phyloP scores from a whole-genome alignment of 495 filamentous ascomycete species.

The Podospora didyma region DNA sequence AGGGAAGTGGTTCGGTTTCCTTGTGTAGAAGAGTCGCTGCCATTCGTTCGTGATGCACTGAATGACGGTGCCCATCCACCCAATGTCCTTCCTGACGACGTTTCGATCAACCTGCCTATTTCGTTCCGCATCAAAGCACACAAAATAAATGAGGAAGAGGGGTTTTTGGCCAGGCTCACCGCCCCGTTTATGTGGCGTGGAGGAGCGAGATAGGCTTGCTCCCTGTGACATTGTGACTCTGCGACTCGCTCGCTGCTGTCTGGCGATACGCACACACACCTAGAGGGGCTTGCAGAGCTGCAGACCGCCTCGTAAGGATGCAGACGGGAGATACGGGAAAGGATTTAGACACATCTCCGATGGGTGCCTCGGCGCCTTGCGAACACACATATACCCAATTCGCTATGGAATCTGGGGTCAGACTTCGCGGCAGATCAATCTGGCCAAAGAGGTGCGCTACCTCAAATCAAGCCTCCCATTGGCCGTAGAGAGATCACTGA shows the following conservation, averaged over 20 bases:
- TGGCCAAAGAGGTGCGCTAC: not conserved
- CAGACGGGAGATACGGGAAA: slow-evolving; percentile 10
- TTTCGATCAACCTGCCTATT: slow-evolving; percentile 1
- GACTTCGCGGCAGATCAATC: too few species aligned
- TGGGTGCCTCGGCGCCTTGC: not conserved
- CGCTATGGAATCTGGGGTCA: not conserved
- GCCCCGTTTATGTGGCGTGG: not conserved
- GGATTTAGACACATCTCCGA: not conserved
- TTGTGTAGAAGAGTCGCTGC: not conserved
- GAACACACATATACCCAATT: not conserved
- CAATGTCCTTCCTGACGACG: not conserved
- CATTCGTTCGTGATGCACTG: not conserved
- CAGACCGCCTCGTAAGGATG: slow-evolving; percentile 9
- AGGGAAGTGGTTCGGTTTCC: not conserved
- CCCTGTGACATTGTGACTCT: not conserved
- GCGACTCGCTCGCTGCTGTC: not conserved
- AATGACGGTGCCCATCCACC: not conserved
- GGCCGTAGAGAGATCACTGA: too few species aligned
- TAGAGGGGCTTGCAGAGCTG: not conserved
- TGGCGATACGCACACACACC: not conserved
- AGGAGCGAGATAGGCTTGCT: not conserved
- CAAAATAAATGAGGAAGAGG: not conserved
- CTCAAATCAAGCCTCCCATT: too few species aligned
- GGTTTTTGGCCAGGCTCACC: not conserved
- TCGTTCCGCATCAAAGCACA: not conserved